Evolutionary conservation across 2,329 filamentous ascomycete species (phyloP).

Genomic region (Fusarium gaditjirri): DNA sequence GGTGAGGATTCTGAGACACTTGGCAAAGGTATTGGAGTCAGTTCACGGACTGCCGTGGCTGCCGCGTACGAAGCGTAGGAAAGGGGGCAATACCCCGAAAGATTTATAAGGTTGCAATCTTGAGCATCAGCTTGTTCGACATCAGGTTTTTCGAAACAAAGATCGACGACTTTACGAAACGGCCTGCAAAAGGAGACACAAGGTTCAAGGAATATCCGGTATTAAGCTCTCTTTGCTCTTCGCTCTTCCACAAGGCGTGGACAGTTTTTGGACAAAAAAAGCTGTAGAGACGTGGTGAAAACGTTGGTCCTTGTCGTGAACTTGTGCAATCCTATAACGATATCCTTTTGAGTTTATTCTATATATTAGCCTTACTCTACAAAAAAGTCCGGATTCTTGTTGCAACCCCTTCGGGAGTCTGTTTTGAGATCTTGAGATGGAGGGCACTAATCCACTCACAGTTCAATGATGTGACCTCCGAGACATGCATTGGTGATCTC

Average conservation of each 20-base stretch:
- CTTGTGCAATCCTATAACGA: neutral
- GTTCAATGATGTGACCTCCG: constrained; percentile 23
- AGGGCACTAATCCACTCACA: neutral
- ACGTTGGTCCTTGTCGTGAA: neutral
- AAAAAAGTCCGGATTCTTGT: neutral
- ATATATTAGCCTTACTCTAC: neutral
- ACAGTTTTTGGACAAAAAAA: neutral
- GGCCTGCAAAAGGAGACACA: neutral
- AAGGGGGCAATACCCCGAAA: constrained; percentile 15
- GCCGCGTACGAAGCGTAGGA: neutral
- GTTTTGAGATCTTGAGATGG: constrained; percentile 29
- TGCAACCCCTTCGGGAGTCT: constrained; percentile 3
- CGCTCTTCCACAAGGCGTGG: neutral
- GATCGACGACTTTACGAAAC: constrained; percentile 8
- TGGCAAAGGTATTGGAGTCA: constrained; percentile 15
- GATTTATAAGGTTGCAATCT: constrained; percentile 11
- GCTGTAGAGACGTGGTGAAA: neutral
- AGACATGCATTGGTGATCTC: constrained; percentile 37
- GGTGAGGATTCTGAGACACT: constrained; percentile 31
- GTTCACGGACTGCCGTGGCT: neutral
- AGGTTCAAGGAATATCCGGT: neutral
- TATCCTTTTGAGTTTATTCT: neutral
- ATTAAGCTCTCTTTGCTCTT: neutral
- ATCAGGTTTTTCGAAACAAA: constrained; percentile 18
- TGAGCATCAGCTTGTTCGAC: constrained; percentile 6